Base-by-base conservation (phyloP, 2,329 filamentous ascomycete genomes). In the Claviceps sp. region DNA sequence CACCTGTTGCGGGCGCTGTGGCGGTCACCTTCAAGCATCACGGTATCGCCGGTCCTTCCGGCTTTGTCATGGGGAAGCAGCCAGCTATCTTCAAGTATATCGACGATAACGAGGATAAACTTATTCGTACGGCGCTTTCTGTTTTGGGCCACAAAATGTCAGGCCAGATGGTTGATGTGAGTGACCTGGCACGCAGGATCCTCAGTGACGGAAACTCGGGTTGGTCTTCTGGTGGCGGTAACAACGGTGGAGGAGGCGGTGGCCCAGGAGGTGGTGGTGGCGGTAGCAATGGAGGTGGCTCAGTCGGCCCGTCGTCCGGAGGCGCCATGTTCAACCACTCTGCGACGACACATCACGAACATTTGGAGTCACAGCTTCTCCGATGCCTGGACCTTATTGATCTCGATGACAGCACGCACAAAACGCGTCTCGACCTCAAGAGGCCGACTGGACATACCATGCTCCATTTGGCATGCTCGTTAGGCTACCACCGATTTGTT, bases 341-440 rank as follows among this genome's bases (percentile, higher is more conserved):
- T 50, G 48, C 45, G 5, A 48, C 37, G 3, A 68, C 67, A 8
- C 65, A 66, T 41, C 64, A 65, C 42, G 65, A 69, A 30, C 77
- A 83, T 60, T 72, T 86, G 19, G 86, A 90, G 63, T 73, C 75
- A 13, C 78, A 82, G 56, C 76, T 93, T 56, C 71, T 93, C 57
- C 83, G 79, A 58, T 81, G 85, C 53, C 72, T 93, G n/a, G 85
- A 91, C 58, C 73, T 88, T 45, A 84, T 90, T 60, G 87, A 91
- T 63, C 72, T 89, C 26, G 84, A 89, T 62, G 84, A 89, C 59
- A 88, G 79, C 61, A 76, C 82, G 4, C 76, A 84, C 56, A 75
- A 77, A 58, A 78, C 85, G 14, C 78, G 77, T 26, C 79, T 87
- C 56, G 86, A 93, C 61, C 70, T 84, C 49, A 77, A 76, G 58